Percentiles rank a stretch among this genome's conserved stretches.
Conservation (phyloP, 2,329 filamentous ascomycete genomes). For the Aspergillus brunneoviolaceus region DNA sequence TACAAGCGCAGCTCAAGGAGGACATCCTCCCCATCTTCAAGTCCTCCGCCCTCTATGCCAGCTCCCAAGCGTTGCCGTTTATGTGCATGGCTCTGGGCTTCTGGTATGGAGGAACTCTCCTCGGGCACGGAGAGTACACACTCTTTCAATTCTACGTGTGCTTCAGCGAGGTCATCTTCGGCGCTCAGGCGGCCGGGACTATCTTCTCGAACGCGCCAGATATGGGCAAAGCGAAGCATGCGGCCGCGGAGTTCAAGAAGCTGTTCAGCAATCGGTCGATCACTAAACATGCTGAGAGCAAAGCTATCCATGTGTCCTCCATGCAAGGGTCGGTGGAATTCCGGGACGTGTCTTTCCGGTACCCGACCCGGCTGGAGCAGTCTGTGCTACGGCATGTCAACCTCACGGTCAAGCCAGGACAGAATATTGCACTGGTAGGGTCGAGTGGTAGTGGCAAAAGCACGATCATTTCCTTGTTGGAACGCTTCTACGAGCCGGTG, state of each 20-base stretch:
- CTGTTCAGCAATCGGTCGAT: conserved; percentile 45
- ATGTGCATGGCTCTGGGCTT: conserved; percentile 51
- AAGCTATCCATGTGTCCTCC: conserved; percentile 57
- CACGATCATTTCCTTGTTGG: conserved; percentile 60
- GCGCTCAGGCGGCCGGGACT: conserved; percentile 28
- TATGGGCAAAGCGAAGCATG: conserved; percentile 30
- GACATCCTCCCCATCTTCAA: conserved; percentile 22
- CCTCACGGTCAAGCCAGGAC: conserved; percentile 42
- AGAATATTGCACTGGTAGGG: conserved; percentile 55
- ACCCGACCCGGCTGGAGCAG: conserved; percentile 21
- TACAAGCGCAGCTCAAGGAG: conserved; percentile 23
- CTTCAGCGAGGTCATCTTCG: conserved; percentile 46
- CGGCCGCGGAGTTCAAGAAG: conserved; percentile 41
- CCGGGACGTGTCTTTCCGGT: conserved; percentile 45
- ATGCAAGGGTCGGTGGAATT: conserved; percentile 38
- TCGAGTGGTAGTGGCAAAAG: conserved; percentile 59
- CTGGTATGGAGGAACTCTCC: conserved; percentile 65
- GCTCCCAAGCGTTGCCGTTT: conserved; percentile 31
- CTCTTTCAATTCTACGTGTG: conserved; percentile 45
- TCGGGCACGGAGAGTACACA: conserved; percentile 50
- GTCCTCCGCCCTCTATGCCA: conserved; percentile 31
- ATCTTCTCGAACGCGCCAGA: conserved; percentile 34
- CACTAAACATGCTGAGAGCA: conserved; percentile 51
- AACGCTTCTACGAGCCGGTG: conserved; percentile 66
- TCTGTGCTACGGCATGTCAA: conserved; percentile 20